Conservation (phyloP, 1,284 basidiomycete genomes). For the Apiotrichum veenhuisii region DNA sequence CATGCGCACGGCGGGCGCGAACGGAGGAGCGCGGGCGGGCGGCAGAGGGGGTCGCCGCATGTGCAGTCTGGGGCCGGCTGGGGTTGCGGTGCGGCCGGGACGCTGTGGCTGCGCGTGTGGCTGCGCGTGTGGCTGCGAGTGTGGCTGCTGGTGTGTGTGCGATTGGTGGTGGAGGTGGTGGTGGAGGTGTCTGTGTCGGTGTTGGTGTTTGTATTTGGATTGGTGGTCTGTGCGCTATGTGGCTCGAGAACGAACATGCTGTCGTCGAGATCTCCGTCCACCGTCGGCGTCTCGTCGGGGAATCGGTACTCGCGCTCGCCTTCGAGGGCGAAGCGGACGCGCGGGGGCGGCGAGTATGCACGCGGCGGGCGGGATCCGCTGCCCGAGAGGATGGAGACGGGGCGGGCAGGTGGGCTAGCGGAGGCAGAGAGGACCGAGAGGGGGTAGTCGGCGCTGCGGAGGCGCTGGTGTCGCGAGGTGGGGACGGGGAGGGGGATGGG, state of each 20-base stretch:
- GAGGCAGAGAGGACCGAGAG: neutral
- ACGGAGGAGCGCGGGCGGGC: neutral
- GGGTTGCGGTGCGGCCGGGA: too few relatives aligned
- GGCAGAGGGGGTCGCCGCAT: neutral
- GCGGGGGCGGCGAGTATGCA: too few relatives aligned
- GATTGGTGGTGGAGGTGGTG: too few relatives aligned
- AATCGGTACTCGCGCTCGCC: neutral
- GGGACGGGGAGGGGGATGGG: neutral
- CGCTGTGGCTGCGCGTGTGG: too few relatives aligned
- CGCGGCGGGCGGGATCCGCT: neutral
- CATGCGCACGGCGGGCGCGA: neutral
- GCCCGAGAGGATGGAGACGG: neutral
- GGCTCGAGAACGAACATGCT: too few relatives aligned
- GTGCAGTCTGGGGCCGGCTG: neutral
- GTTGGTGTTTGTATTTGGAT: too few relatives aligned
- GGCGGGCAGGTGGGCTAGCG: neutral
- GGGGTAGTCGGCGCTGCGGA: neutral
- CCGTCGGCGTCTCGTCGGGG: too few relatives aligned
- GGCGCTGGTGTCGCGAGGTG: neutral
- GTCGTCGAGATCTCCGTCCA: too few relatives aligned
- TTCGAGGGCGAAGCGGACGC: neutral
- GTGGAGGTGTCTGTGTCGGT: too few relatives aligned
- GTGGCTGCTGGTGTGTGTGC: too few relatives aligned
- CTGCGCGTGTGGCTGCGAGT: too few relatives aligned
- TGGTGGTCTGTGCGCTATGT: too few relatives aligned